Base-by-base conservation (phyloP, 1,139 yeast species). In the Casaregolazyma lundiana region DNA sequence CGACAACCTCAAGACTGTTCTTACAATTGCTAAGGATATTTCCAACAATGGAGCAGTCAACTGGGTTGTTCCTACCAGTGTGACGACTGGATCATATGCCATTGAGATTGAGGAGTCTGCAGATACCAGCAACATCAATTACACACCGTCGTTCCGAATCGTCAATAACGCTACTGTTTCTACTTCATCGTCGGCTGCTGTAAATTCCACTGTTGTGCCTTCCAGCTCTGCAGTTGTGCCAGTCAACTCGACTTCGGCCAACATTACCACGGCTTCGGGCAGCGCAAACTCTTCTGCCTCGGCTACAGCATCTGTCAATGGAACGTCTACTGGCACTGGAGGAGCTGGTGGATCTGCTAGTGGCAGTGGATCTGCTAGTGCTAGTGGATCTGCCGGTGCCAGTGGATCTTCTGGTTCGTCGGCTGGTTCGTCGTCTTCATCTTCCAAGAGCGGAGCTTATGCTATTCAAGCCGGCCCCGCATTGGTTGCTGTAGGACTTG, bases 21-120 rank as follows among this genome's bases (percentile, higher is more conserved):
- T 66, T 47, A 63, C 67, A 47, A 64, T 68, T 53, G 64, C 66
- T 50, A 50, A 56, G 45, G 50, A 56, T 47, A 52, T 66, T 41
- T 48, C 57, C 45, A 68, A 68, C 63, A 58, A 60, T 44, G 72
- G 71, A 48, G 62, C 66, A 39, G 70, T 66, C 41, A 54, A 59
- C 48, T 68, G 72, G 72, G 49, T 53, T 40, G 58, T 68, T 38
- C 72, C 72, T 42, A 45, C 45, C 39, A 50, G 56, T 35, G 43
- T 67, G 37, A 45, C 49, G 34, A 48, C 62, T 43, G 71, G 70
- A 35, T 30, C 42, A 35, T 68, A 68, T 55, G 65, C 68, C 38
- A 52, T 68, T 37, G 64, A 59, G 54, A 65, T 66, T 45, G 52
- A 53, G 35, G 54, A 58, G 46, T 62, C 58, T 38, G 60, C 59